Conservation (phyloP, 2,329 filamentous ascomycete species). For the Claviceps purpurea region DNA sequence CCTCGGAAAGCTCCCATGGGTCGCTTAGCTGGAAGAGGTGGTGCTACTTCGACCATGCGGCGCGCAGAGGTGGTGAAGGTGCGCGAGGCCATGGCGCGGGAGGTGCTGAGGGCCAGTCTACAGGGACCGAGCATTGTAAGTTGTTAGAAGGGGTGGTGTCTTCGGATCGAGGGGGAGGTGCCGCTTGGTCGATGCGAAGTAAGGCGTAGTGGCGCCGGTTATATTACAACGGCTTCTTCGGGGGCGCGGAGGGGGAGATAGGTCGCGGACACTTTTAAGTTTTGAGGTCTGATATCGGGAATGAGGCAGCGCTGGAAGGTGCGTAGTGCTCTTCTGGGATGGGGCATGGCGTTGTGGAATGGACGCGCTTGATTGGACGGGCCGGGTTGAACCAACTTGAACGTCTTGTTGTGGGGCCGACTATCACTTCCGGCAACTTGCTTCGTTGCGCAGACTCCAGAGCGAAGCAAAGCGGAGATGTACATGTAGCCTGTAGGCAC, state of each 20-base stretch:
- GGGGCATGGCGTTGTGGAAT: conserved; percentile 1
- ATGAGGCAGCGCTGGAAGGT: neutral
- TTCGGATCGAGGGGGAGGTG: neutral
- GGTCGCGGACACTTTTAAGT: neutral
- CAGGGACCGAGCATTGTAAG: conserved; percentile 28
- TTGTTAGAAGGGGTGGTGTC: neutral
- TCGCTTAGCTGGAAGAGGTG: conserved; percentile 41
- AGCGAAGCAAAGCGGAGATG: too few relatives aligned
- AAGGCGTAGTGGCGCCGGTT: too few relatives aligned
- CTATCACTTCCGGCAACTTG: too few relatives aligned
- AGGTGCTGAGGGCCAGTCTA: conserved; percentile 29
- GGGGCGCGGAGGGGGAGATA: neutral
- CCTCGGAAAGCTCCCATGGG: conserved; percentile 48
- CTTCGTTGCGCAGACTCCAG: too few relatives aligned
- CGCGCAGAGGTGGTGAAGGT: conserved; percentile 39
- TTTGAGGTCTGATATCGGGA: neutral
- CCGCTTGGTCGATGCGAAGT: too few relatives aligned
- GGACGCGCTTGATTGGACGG: conserved; percentile 8
- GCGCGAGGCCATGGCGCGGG: conserved; percentile 23
- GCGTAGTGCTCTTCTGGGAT: neutral
- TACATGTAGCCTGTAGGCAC: too few relatives aligned
- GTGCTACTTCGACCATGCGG: conserved; percentile 29
- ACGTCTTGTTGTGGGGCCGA: too few relatives aligned
- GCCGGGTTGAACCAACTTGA: too few relatives aligned
- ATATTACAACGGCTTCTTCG: too few relatives aligned